Evolutionary conservation across 768 basidiomycete species (phyloP).

Genomic region (Ramaria rubella): DNA sequence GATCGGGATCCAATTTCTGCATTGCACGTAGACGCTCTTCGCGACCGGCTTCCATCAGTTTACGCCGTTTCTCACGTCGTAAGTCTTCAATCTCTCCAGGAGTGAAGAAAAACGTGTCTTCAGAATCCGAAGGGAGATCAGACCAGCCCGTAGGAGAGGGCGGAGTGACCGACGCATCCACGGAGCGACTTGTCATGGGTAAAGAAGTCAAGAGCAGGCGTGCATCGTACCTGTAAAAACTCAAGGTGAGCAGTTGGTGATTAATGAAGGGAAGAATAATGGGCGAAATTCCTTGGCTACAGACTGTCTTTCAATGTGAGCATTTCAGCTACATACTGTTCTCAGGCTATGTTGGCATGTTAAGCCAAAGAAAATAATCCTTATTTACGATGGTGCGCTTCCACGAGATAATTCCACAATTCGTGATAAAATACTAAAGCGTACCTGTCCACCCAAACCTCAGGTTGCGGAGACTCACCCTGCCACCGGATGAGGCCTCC

Average conservation of each 20-base stretch:
- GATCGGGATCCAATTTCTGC: constrained; percentile 30
- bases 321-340: too few relatives aligned
- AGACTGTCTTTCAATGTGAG: background rate
- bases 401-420: background rate
- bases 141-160: constrained; percentile 67
- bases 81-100: constrained; percentile 61
- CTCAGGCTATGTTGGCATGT: too few relatives aligned
- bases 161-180: constrained; percentile 7
- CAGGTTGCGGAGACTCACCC: constrained; percentile 19
- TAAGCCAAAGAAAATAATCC: constrained; percentile 17
- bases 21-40: constrained; percentile 64
- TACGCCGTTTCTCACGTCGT: constrained; percentile 59
- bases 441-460: constrained; percentile 81
- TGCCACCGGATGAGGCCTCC: constrained; percentile 32
- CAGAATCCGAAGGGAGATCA: constrained; percentile 76
- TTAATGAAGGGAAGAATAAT: constrained; percentile 15
- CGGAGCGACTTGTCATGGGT: constrained; percentile 18
- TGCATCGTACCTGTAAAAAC: constrained; percentile 61
- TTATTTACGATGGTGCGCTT: background rate
- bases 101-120: constrained; percentile 79
- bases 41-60: constrained; percentile 49
- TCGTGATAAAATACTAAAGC: constrained; percentile 24
- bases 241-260: background rate
- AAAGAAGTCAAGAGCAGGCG: constrained; percentile 63
- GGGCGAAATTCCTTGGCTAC: constrained; percentile 8